Evolutionary conservation across 208 protist species (phyloP), one percentile per base, ranked within the genome.

Genomic region (Trypanosoma brucei): DNA sequence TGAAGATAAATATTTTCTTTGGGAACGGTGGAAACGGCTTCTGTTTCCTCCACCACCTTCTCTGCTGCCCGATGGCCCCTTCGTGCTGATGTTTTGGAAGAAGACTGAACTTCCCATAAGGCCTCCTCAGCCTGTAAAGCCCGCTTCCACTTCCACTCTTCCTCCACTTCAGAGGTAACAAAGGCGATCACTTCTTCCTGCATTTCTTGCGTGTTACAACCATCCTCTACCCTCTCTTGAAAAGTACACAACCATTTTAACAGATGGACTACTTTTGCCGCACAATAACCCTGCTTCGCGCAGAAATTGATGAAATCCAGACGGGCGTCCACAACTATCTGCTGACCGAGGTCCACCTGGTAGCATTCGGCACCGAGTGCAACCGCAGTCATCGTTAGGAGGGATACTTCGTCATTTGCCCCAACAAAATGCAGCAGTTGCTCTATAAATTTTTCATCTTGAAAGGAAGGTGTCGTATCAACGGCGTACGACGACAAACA

Each of bases 1-100:
- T 59, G 70, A 31, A 94, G 70, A 54, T 84, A 91, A 11, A 90
- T 78, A 61, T 90, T 89, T 62, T 91, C 80, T 0, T 71, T 55
- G 14, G 84, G 84, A 39, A 88, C 63, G 1, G 78, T 63, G 22
- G 81, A 76, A n/a, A 75, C 60, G 33, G 63, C 62, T 44, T 79
- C 69, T 59, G 78, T 69, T 73, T 94, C 84, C 71, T 84, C 75
- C 63, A 75, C 64, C 45, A 70, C 50, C 50, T 81, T 81, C 57
- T 88, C 59, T 6, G 55, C 38, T 38, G 51, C 57, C 8, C 54
- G 39, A 36, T 40, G n/a, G 8, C 48, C 66, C 34, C 56, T 65
- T 55, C 77, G 62, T 44, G 31, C 49, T 8, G 76, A 65, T 50
- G 76, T 46, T n/a, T 37, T 70, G 7, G 64, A 22, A 35, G 40